A percentile compares a stretch with the other conserved stretches of the same genome.
phyloP scores from a whole-genome alignment of 2,329 filamentous ascomycete species.

The Aureobasidium sp. region DNA sequence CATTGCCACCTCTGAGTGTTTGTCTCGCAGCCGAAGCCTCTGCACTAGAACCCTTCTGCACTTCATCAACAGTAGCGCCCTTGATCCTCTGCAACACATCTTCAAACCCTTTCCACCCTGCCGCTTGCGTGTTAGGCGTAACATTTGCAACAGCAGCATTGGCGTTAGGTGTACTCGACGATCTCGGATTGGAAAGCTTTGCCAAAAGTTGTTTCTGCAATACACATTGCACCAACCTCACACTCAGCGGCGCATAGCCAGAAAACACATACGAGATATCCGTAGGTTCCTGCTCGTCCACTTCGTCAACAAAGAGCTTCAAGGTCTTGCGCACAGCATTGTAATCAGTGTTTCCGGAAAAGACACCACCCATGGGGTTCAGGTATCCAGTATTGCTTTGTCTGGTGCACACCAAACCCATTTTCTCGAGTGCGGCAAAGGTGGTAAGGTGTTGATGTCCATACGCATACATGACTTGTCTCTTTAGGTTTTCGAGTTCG shows the following conservation, averaged over 20 bases:
- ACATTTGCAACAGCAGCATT: slow-evolving; percentile 37
- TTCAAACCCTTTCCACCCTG: slow-evolving; percentile 86
- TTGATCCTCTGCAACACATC: slow-evolving; percentile 81
- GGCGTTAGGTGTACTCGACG: slow-evolving; percentile 15
- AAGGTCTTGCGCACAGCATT: slow-evolving; percentile 77
- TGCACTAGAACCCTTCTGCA: slow-evolving; percentile 88
- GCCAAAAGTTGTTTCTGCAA: slow-evolving; percentile 80
- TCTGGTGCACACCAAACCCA: slow-evolving; percentile 73
- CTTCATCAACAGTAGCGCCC: slow-evolving; percentile 83
- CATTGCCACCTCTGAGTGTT: slow-evolving; percentile 65
- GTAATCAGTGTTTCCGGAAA: slow-evolving; percentile 59
- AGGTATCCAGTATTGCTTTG: slow-evolving; percentile 65
- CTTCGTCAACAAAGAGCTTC: slow-evolving; percentile 87
- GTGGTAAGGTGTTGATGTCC: slow-evolving; percentile 93
- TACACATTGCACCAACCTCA: slow-evolving; percentile 85
- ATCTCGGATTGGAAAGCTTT: slow-evolving; percentile 40
- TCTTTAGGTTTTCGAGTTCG: slow-evolving; percentile 83
- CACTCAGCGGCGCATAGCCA: slow-evolving; percentile 86
- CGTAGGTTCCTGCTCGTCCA: slow-evolving; percentile 88
- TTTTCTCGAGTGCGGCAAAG: slow-evolving; percentile 76
- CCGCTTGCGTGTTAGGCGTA: slow-evolving; percentile 35
- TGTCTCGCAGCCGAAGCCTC: slow-evolving; percentile 72
- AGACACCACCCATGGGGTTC: slow-evolving; percentile 61
- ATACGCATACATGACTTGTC: slow-evolving; percentile 82
- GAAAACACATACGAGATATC: slow-evolving; percentile 98